phyloP scores from a whole-genome alignment of 2,329 filamentous ascomycete genomes.

The Venturia asperata region DNA sequence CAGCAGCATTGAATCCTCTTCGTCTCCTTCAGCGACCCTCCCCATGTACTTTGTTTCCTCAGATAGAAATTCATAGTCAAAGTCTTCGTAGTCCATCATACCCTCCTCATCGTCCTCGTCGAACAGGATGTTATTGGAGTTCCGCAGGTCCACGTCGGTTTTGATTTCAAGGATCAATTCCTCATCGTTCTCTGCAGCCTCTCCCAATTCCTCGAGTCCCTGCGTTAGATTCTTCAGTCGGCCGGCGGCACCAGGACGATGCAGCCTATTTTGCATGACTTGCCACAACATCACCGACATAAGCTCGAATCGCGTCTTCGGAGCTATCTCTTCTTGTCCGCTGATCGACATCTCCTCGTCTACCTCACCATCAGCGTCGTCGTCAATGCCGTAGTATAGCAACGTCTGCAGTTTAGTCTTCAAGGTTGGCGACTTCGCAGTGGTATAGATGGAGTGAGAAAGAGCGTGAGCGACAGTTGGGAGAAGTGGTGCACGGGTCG shows the following conservation, averaged over 20 bases:
- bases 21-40: background rate
- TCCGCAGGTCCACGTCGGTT: too few species aligned
- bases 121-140: conserved; percentile 7
- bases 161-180: background rate
- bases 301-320: background rate
- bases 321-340: background rate
- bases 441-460: conserved; percentile 21
- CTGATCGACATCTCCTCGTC: background rate
- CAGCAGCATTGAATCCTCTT: background rate
- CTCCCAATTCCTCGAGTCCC: background rate
- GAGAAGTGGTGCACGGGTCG: conserved; percentile 22
- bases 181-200: background rate
- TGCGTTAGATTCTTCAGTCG: conserved; percentile 9
- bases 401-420: conserved; percentile 20
- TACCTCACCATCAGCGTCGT: background rate
- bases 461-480: conserved; percentile 23
- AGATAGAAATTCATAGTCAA: background rate
- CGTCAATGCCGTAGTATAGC: background rate
- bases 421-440: conserved; percentile 21
- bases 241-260: background rate
- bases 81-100: conserved; percentile 4
- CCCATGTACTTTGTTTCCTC: background rate
- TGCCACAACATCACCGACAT: conserved; percentile 6
- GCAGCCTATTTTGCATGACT: conserved; percentile 2
- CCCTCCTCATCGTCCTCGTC: conserved; percentile 7